phyloP scores from a whole-genome alignment of 495 filamentous ascomycete species.

The Chaetomium fimeti region DNA sequence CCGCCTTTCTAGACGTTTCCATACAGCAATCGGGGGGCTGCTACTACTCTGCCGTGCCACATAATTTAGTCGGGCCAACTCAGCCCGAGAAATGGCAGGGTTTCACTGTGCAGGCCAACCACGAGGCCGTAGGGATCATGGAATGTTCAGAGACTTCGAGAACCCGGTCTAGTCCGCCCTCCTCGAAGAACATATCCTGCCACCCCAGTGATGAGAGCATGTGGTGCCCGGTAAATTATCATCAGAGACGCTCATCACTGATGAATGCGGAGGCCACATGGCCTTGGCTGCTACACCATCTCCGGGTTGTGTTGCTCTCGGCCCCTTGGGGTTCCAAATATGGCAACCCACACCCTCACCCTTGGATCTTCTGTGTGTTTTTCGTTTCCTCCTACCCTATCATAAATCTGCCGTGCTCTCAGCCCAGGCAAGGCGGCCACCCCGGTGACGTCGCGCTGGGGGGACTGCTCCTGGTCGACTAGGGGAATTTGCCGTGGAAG shows the following conservation, averaged over 20 bases:
- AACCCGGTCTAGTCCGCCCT: background rate
- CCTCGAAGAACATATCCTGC: background rate
- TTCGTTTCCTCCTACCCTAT: conserved; percentile 4
- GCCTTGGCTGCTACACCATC: background rate
- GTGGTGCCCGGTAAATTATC: background rate
- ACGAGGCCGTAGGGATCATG: conserved; percentile 3
- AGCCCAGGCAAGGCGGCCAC: conserved; percentile 6
- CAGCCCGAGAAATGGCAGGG: background rate
- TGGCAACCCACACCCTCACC: background rate
- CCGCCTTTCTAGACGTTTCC: conserved; percentile 12
- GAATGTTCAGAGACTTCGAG: conserved; percentile 3
- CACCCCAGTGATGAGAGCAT: background rate
- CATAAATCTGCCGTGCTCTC: conserved; percentile 21
- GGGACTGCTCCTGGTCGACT: background rate
- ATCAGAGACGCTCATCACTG: background rate
- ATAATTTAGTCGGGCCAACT: background rate
- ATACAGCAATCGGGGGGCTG: background rate
- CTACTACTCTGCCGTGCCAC: conserved; percentile 5
- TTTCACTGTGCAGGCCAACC: background rate
- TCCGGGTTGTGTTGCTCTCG: conserved; percentile 9
- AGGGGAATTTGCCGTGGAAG: conserved; percentile 11
- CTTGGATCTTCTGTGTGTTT: background rate
- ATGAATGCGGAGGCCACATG: conserved; percentile 11
- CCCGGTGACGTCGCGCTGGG: conserved; percentile 9
- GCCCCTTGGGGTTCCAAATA: conserved; percentile 9